Conservation (phyloP, 1,284 basidiomycete genomes). For the Pseudozyma hubeiensis region DNA sequence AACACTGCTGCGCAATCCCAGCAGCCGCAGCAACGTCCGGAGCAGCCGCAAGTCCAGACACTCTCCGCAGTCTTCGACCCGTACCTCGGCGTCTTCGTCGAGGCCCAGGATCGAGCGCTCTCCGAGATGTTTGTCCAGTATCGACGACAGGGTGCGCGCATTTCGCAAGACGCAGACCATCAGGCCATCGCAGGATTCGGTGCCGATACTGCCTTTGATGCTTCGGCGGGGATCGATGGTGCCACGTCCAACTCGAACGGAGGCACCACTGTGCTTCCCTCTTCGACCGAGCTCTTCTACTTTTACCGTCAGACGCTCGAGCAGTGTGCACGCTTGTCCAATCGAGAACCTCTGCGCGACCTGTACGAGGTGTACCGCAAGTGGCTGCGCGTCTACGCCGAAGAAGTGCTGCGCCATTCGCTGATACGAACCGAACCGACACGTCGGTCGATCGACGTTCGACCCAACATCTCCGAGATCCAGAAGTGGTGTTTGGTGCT, state of each 20-base stretch:
- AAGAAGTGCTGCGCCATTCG: slow-evolving; percentile 77
- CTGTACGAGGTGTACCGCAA: slow-evolving; percentile 77
- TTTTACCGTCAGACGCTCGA: slow-evolving; percentile 96
- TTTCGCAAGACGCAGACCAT: slow-evolving; percentile 30
- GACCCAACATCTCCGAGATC: slow-evolving; percentile 52
- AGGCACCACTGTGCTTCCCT: slow-evolving; percentile 80
- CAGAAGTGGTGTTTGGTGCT: slow-evolving; percentile 75
- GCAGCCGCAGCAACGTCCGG: slow-evolving; percentile 10
- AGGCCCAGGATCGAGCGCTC: slow-evolving; percentile 85
- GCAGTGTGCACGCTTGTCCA: slow-evolving; percentile 80
- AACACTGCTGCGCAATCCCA: background rate
- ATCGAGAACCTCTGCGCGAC: slow-evolving; percentile 60
- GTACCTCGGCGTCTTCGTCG: slow-evolving; percentile 91
- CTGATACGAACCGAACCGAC: slow-evolving; percentile 75
- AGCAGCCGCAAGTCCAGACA: slow-evolving; percentile 51
- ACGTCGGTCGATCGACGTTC: slow-evolving; percentile 52
- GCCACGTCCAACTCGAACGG: slow-evolving; percentile 73
- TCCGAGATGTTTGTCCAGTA: slow-evolving; percentile 58
- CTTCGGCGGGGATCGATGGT: slow-evolving; percentile 72
- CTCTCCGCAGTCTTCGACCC: slow-evolving; percentile 85
- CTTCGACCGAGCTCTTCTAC: slow-evolving; percentile 95
- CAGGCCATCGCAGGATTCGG: slow-evolving; percentile 49
- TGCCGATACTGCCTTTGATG: slow-evolving; percentile 72
- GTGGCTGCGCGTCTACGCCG: slow-evolving; percentile 93
- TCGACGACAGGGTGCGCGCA: slow-evolving; percentile 33